Conservation (phyloP, 257 asterid species). For the Lithospermum erythrorhizon region DNA sequence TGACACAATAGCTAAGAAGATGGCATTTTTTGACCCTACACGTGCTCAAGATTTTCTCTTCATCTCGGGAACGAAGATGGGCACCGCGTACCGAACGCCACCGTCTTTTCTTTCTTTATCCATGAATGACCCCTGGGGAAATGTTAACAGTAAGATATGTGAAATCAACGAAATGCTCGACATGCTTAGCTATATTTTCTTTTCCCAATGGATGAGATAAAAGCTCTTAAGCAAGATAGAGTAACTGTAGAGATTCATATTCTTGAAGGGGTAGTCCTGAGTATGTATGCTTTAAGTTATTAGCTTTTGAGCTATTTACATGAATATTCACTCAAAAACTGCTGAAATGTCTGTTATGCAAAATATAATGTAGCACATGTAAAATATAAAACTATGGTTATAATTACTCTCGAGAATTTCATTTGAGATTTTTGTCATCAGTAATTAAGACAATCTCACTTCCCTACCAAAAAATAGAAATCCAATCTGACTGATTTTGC, state of each 20-base stretch:
- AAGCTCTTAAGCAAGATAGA: too few relatives aligned
- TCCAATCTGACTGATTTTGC: neutral
- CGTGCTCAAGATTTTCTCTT: constrained; percentile 74
- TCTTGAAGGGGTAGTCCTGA: too few relatives aligned
- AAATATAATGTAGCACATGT: too few relatives aligned
- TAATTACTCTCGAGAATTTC: neutral
- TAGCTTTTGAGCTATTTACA: too few relatives aligned
- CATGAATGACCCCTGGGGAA: neutral
- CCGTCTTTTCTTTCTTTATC: neutral
- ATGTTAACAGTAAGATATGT: neutral
- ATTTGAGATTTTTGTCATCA: too few relatives aligned
- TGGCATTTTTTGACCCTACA: constrained; percentile 88
- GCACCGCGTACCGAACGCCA: neutral
- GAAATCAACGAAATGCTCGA: neutral
- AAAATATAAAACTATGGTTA: too few relatives aligned
- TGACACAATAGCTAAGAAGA: constrained; percentile 49
- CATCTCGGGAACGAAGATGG: constrained; percentile 83
- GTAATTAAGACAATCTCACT: too few relatives aligned
- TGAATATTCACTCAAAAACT: neutral
- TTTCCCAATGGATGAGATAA: neutral
- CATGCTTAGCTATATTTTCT: neutral
- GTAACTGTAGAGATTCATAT: too few relatives aligned
- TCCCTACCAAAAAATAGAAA: too few relatives aligned
- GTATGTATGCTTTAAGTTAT: too few relatives aligned
- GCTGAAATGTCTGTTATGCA: neutral